A percentile compares a stretch with the other conserved stretches of the same genome.
phyloP scores from a whole-genome alignment of 1,284 basidiomycete genomes.

The Cryptococcus sp. region DNA sequence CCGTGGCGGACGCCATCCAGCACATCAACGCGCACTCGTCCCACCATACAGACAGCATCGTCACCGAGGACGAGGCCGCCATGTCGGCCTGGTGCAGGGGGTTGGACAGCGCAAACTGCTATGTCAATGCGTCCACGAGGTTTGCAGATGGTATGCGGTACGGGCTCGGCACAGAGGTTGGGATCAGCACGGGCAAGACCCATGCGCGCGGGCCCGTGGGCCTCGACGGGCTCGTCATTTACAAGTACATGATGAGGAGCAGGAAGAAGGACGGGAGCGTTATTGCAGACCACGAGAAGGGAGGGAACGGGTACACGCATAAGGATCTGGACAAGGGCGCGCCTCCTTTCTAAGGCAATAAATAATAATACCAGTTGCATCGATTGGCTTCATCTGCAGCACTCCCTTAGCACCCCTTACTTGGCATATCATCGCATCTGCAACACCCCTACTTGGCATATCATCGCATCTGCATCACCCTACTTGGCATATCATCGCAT shows the following conservation, averaged over 20 bases:
- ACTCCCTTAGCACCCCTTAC: too few relatives aligned
- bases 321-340: constrained; percentile 41
- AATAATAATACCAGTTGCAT: neutral
- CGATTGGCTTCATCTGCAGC: neutral
- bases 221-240: constrained; percentile 87
- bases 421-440: constrained; percentile 47
- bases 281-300: constrained; percentile 66
- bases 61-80: constrained; percentile 70
- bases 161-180: constrained; percentile 96
- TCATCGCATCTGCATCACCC: too few relatives aligned
- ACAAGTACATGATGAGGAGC: constrained; percentile 88
- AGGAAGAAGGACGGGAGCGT: constrained; percentile 68
- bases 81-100: constrained; percentile 77
- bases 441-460: too few relatives aligned
- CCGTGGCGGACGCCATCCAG: constrained; percentile 68
- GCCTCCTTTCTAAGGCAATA: constrained; percentile 32
- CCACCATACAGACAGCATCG: constrained; percentile 91
- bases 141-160: constrained; percentile 98
- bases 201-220: constrained; percentile 97
- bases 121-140: constrained; percentile 89
- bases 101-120: constrained; percentile 89
- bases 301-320: constrained; percentile 68
- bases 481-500: too few relatives aligned
- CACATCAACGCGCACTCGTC: constrained; percentile 93
- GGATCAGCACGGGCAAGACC: constrained; percentile 93